Conservation (phyloP, 768 basidiomycete species). For the Mycena indigotica region DNA sequence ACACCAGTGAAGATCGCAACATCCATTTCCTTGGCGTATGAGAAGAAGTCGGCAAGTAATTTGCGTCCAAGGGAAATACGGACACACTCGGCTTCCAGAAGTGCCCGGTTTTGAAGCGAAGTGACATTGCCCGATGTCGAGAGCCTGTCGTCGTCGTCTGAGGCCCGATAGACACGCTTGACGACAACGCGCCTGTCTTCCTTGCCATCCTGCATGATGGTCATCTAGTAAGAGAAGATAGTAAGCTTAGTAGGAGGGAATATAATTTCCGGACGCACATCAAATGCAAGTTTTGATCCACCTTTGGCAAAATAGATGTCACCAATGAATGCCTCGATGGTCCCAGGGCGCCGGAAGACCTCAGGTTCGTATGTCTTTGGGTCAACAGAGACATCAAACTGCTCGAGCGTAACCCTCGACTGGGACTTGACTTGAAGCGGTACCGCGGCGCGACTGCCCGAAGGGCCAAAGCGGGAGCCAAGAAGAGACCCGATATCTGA, state of each 20-base stretch:
- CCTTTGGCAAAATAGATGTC: conserved; percentile 9
- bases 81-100: conserved; percentile 7
- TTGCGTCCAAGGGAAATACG: neutral
- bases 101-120: conserved; percentile 1
- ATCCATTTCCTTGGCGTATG: neutral
- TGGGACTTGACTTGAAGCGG: neutral
- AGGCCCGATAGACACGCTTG: conserved; percentile 4
- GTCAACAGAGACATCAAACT: conserved; percentile 5
- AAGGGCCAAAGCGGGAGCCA: conserved; percentile 1
- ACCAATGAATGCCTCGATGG: neutral
- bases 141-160: conserved; percentile 1
- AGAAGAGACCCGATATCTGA: neutral
- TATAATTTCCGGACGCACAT: conserved; percentile 3
- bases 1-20: conserved; percentile 1
- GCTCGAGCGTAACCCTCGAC: conserved; percentile 3
- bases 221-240: neutral
- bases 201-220: neutral
- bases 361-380: conserved; percentile 1
- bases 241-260: too few species aligned
- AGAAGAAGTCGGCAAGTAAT: neutral
- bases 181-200: conserved; percentile 6
- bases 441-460: neutral
- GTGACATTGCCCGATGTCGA: neutral
- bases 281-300: conserved; percentile 2
- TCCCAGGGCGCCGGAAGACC: neutral